Evolutionary conservation across 352 stramenopile genomes (phyloP), one percentile per base, ranked within the genome.

Genomic region (Phytophthora lateralis): DNA sequence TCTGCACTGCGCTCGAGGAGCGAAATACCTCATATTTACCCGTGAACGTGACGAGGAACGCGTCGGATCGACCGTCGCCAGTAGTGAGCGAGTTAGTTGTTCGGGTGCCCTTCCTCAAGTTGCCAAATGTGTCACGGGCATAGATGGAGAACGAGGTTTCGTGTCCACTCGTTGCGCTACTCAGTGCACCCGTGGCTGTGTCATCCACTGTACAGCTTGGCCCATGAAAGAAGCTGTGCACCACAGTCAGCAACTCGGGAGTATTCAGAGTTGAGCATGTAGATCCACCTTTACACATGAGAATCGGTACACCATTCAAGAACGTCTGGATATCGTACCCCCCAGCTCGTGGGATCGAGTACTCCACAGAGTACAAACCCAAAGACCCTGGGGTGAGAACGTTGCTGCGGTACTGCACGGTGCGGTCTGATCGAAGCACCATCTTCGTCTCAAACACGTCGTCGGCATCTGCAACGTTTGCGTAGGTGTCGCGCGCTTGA

Each of bases 401-500:
- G 35, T 81, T 94, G 59, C 85, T 97, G 2, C 89, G 83, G 54
- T 95, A 98, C 35, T 85, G 73, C 38, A 97, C 82, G 6, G 68
- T 80, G 6, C 54, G 37, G 51, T 91, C 77, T 0, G 37, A 47
- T 20, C 67, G 58, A 30, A 88, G 73, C 60, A 91, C 84, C 68
- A 98, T 96, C 18, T 87, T 88, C 0, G 89, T 97, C 38, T 85
- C 67, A 35, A 99, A 96, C 5, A 70, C 43, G 38, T 66, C 60
- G 15, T 73, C 50, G 0, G 69, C 72, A 21, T 59, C 35, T 0
- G 53, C 69, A 7, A 60, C 81, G 60, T 99, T 99, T 2, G 78
- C 81, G 69, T 97, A 98, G 0, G 93, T 95, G 68, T 99, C 97
- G 32, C 97, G 96, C 2, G 96, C 84, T 63, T 98, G 94, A 47